These are phyloP conservation scores for Aphanomyces invadans DNA, from an alignment of 352 stramenopile genomes.

Conservation along the genomic window DNA sequence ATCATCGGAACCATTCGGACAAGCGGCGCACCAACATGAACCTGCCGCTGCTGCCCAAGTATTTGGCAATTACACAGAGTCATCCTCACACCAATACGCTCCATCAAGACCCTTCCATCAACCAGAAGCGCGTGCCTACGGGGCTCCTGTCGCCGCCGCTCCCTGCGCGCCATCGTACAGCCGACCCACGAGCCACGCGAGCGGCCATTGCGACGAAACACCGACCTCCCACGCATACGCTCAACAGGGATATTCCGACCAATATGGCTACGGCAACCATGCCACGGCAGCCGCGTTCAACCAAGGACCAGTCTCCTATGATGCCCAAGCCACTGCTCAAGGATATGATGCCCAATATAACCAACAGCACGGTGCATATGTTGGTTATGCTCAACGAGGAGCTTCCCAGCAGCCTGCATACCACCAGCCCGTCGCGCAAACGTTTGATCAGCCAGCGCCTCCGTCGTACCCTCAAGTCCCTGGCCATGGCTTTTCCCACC, in stretches of 20 bases:
- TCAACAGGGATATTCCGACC: neutral
- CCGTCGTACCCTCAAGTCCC: slow-evolving; percentile 8
- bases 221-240: neutral
- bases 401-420: neutral
- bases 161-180: neutral
- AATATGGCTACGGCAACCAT: too few species aligned
- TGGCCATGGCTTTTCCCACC: neutral
- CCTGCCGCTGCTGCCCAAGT: neutral
- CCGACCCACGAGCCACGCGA: neutral
- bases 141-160: too few species aligned
- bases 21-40: neutral
- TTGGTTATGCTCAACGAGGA: neutral
- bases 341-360: neutral
- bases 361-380: neutral
- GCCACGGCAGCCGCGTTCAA: neutral
- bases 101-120: too few species aligned
- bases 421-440: slow-evolving; percentile 1
- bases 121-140: too few species aligned
- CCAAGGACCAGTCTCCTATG: neutral
- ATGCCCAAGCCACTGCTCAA: too few species aligned
- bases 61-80: neutral
- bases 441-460: slow-evolving; percentile 4
- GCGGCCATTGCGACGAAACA: neutral
- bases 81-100: neutral
- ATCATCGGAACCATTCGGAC: neutral